These are phyloP conservation scores for Psilocybe subaeruginosa DNA, from an alignment of 768 basidiomycete species.

Conservation along the genomic window DNA sequence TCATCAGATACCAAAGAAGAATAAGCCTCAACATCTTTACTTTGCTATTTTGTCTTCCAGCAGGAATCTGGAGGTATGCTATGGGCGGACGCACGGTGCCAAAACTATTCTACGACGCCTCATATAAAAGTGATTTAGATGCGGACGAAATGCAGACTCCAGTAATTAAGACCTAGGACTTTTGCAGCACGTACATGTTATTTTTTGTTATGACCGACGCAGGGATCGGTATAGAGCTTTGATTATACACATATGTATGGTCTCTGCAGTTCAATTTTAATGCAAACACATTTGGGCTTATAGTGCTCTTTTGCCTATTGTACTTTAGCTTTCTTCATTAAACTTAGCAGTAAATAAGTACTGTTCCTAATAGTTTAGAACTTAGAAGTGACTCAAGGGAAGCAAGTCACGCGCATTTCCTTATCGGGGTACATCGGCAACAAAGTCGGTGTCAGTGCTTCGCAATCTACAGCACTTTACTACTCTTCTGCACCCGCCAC, in stretches of 20 bases:
- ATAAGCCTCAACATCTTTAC: slow-evolving; percentile 7
- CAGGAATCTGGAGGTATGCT: slow-evolving; percentile 1
- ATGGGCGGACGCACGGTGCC: slow-evolving; percentile 10
- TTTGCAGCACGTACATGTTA: not conserved
- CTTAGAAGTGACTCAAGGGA: too few relatives aligned
- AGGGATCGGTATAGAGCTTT: not conserved
- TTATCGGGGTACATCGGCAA: slow-evolving; percentile 41
- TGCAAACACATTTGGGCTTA: not conserved
- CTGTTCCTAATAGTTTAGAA: too few relatives aligned
- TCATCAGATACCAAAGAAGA: slow-evolving; percentile 37
- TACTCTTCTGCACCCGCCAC: slow-evolving; percentile 1
- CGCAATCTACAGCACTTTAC: slow-evolving; percentile 15
- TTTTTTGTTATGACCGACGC: slow-evolving; percentile 1
- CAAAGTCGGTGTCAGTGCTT: slow-evolving; percentile 15
- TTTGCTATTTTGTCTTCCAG: slow-evolving; percentile 1
- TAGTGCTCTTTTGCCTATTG: not conserved
- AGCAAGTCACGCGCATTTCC: slow-evolving; percentile 28
- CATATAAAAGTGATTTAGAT: slow-evolving; percentile 10
- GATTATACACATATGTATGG: not conserved
- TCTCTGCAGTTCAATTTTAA: not conserved
- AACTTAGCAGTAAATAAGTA: too few relatives aligned
- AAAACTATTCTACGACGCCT: slow-evolving; percentile 17
- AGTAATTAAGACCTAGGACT: slow-evolving; percentile 14
- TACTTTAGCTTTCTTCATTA: too few relatives aligned
- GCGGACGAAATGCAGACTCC: slow-evolving; percentile 4